phyloP scores from a whole-genome alignment of 805 yeast species.

The Isabelozyma pseudorhagii region DNA sequence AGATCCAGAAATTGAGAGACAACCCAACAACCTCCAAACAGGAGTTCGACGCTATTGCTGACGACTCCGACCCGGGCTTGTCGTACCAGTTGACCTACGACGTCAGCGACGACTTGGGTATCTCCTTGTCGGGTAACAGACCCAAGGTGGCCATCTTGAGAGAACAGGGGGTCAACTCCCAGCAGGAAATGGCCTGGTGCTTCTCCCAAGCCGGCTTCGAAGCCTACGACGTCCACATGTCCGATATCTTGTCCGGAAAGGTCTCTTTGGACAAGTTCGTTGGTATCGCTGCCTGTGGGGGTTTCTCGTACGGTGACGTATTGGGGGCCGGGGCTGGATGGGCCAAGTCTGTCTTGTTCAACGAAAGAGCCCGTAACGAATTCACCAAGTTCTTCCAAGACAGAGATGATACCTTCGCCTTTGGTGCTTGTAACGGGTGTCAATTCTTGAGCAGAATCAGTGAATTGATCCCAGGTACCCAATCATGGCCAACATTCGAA shows the following conservation, averaged over 20 bases:
- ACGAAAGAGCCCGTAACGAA: conserved; percentile 70
- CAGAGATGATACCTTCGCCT: conserved; percentile 89
- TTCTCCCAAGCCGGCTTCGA: conserved; percentile 94
- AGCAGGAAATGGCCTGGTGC: conserved; percentile 97
- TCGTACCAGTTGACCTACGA: conserved; percentile 73
- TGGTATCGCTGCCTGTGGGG: conserved; percentile 98
- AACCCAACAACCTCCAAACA: conserved; percentile 88
- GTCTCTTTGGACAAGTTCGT: conserved; percentile 75
- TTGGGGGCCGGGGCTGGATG: conserved; percentile 98
- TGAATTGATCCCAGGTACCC: conserved; percentile 87
- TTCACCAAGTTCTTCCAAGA: conserved; percentile 79
- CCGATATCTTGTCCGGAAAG: conserved; percentile 76
- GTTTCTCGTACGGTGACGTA: conserved; percentile 98
- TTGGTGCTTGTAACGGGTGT: conserved; percentile 99
- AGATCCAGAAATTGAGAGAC: conserved; percentile 88
- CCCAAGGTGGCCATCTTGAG: conserved; percentile 95
- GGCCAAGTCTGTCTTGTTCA: conserved; percentile 94
- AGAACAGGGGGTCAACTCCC: conserved; percentile 98
- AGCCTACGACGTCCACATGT: conserved; percentile 94
- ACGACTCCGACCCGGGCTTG: conserved; percentile 88
- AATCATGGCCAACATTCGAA: conserved; percentile 94
- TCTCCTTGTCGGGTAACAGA: conserved; percentile 33
- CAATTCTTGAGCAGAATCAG: conserved; percentile 89
- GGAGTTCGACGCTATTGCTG: conserved; percentile 72
- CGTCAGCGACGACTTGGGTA: conserved; percentile 48